Evolutionary conservation across 192 early-diverging fungal genomes (phyloP), one percentile per base, ranked within the genome.

Genomic region (Backusella westeae): DNA sequence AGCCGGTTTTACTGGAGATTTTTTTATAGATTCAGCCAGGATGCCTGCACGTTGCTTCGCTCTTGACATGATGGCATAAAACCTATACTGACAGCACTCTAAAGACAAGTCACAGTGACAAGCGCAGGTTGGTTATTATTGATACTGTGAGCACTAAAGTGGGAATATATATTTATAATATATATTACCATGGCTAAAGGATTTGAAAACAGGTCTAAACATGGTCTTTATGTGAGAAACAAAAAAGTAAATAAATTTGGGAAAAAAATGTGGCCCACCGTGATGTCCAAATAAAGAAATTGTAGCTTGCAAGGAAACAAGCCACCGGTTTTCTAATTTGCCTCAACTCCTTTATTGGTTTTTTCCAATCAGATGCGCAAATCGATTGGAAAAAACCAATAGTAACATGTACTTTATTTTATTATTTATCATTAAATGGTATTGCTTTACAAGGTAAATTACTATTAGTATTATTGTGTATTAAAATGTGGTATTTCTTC

Each of bases 61-160:
- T 56, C 78, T 46, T 46, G 52, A 67, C 82, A 83, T 83, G 42
- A 83, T 83, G 2, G 82, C 78, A 75, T 83, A 83, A 29, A 53
- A 42, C 21, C 77, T 71, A 59, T 59, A 15, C 23, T 53, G 67
- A 38, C 34, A 34, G 19, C 14, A 68, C 17, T 36, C 67, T 68
- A 35, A 36, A 65, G 42, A 49, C 17, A 49, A 4, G 19, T n/a
- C 6, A n/a, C 6, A n/a, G n/a, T n/a, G 46, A n/a, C 46, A 49
- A 17, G 38, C 14, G 21, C n/a, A 56, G 5, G 52, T 56, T 56
- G 7, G 21, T 56, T 23, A 23, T 56, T 56, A 44, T 44, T 19
- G 12, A 19, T 44, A 44, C 6, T 56, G 12, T 39, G 38, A 10
- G 9, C 9, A 10, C 42, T 14, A 44, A 14, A 17, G 15, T 17